Conservation (phyloP, 2,329 filamentous ascomycete genomes). For the Coniella vitis region DNA sequence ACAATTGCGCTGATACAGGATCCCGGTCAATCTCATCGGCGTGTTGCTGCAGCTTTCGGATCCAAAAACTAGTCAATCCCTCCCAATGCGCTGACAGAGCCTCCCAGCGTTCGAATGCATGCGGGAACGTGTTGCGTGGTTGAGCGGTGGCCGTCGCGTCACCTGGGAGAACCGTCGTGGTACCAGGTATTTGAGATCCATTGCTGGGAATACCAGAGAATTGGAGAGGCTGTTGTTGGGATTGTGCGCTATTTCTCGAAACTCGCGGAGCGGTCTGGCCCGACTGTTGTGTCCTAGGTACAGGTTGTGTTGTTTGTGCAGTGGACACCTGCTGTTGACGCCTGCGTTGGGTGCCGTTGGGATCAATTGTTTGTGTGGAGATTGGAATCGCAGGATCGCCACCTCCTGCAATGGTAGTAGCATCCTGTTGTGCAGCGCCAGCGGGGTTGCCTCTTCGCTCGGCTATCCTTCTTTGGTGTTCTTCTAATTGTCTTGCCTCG, state of each 20-base stretch:
- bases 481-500: slow-evolving; percentile 47
- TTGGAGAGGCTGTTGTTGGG: slow-evolving; percentile 23
- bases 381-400: slow-evolving; percentile 20
- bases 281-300: slow-evolving; percentile 17
- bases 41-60: slow-evolving; percentile 85
- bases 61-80: slow-evolving; percentile 95
- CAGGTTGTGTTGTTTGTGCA: slow-evolving; percentile 15
- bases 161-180: slow-evolving; percentile 22
- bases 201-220: slow-evolving; percentile 12
- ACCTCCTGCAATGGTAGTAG: slow-evolving; percentile 15
- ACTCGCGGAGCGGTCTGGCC: slow-evolving; percentile 14
- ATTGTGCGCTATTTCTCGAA: slow-evolving; percentile 19
- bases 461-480: slow-evolving; percentile 48
- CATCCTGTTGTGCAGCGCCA: slow-evolving; percentile 28
- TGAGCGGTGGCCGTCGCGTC: slow-evolving; percentile 29
- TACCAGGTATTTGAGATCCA: slow-evolving; percentile 10
- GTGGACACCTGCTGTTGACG: slow-evolving; percentile 24
- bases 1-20: slow-evolving; percentile 79
- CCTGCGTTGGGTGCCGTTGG: slow-evolving; percentile 24
- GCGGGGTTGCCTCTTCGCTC: slow-evolving; percentile 54
- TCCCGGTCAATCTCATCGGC: slow-evolving; percentile 76
- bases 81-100: slow-evolving; percentile 97
- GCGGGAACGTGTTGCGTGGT: slow-evolving; percentile 72
- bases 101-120: slow-evolving; percentile 97
- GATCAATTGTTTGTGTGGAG: slow-evolving; percentile 27